phyloP scores from a whole-genome alignment of 1,284 basidiomycete genomes.

The Fistulinella cinereoalba region DNA sequence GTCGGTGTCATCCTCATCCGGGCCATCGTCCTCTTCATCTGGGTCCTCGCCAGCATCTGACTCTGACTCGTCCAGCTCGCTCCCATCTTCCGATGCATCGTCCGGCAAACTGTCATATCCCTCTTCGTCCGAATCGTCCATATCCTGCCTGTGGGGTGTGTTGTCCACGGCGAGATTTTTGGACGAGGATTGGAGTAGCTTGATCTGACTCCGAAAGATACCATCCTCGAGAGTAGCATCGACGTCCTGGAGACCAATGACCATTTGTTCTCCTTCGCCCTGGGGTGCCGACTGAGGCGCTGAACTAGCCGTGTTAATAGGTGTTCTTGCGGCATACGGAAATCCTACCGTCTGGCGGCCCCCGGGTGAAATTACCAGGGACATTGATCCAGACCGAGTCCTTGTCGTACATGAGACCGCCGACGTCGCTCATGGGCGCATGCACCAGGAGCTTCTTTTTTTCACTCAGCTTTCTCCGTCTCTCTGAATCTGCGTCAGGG shows the following conservation, averaged over 20 bases:
- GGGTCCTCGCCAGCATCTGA: constrained; percentile 25
- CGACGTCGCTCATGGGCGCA: constrained; percentile 98
- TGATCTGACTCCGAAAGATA: constrained; percentile 79
- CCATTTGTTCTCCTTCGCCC: constrained; percentile 96
- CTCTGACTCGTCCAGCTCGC: constrained; percentile 25
- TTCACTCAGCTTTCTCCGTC: constrained; percentile 89
- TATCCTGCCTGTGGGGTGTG: constrained; percentile 14
- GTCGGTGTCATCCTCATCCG: constrained; percentile 25
- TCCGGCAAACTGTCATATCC: constrained; percentile 2
- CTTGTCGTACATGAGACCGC: constrained; percentile 97
- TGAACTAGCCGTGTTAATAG: constrained; percentile 31
- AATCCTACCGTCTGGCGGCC: constrained; percentile 54
- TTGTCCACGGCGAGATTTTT: constrained; percentile 45
- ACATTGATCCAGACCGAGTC: constrained; percentile 99
- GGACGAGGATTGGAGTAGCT: constrained; percentile 82
- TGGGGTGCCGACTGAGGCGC: constrained; percentile 45
- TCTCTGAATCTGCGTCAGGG: constrained; percentile 90
- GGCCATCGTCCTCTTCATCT: neutral
- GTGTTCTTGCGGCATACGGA: neutral
- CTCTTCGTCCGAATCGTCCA: constrained; percentile 32
- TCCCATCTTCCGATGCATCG: constrained; percentile 26
- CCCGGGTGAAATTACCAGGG: constrained; percentile 87
- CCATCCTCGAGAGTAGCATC: constrained; percentile 80
- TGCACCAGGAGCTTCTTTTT: constrained; percentile 92
- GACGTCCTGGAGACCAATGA: constrained; percentile 93